Percentiles rank a stretch among this genome's conserved stretches.
phyloP scores from a whole-genome alignment of 768 basidiomycete genomes.

The Nidula microcarpa region DNA sequence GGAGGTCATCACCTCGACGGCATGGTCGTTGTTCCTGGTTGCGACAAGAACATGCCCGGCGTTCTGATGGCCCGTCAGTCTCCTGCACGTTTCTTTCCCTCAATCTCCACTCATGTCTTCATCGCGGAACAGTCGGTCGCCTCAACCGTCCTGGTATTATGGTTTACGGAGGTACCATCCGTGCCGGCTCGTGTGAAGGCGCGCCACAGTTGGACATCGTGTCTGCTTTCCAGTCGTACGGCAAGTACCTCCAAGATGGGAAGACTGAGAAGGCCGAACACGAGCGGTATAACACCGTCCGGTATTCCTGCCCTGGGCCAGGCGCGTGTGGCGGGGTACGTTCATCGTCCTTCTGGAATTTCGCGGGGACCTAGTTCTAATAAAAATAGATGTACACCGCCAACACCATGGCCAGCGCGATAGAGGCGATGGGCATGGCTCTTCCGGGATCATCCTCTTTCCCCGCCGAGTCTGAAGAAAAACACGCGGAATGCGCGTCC shows the following conservation, averaged over 20 bases:
- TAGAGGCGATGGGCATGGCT: slow-evolving; percentile 95
- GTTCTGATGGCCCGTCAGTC: slow-evolving; percentile 91
- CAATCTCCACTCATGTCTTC: slow-evolving; percentile 10
- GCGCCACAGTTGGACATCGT: slow-evolving; percentile 90
- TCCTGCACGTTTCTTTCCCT: slow-evolving; percentile 4
- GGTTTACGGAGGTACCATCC: slow-evolving; percentile 97
- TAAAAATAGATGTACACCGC: slow-evolving; percentile 87
- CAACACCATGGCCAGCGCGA: slow-evolving; percentile 96
- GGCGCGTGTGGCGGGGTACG: slow-evolving; percentile 97
- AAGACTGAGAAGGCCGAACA: slow-evolving; percentile 79
- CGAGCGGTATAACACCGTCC: slow-evolving; percentile 81
- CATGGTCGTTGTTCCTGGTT: slow-evolving; percentile 95
- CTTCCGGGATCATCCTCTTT: slow-evolving; percentile 96
- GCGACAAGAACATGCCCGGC: slow-evolving; percentile 99
- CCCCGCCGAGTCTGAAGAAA: slow-evolving; percentile 91
- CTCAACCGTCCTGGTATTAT: slow-evolving; percentile 95
- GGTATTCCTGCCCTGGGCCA: slow-evolving; percentile 94
- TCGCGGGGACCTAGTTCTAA: not conserved
- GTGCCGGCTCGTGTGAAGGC: slow-evolving; percentile 88
- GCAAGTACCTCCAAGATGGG: slow-evolving; percentile 90
- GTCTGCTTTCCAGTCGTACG: slow-evolving; percentile 97
- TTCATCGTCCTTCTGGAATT: slow-evolving; percentile 11
- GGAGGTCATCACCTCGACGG: slow-evolving; percentile 98
- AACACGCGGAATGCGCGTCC: slow-evolving; percentile 76
- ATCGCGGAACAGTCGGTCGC: slow-evolving; percentile 65